phyloP scores from a whole-genome alignment of 768 basidiomycete genomes.

The Lactarius akahatsu region DNA sequence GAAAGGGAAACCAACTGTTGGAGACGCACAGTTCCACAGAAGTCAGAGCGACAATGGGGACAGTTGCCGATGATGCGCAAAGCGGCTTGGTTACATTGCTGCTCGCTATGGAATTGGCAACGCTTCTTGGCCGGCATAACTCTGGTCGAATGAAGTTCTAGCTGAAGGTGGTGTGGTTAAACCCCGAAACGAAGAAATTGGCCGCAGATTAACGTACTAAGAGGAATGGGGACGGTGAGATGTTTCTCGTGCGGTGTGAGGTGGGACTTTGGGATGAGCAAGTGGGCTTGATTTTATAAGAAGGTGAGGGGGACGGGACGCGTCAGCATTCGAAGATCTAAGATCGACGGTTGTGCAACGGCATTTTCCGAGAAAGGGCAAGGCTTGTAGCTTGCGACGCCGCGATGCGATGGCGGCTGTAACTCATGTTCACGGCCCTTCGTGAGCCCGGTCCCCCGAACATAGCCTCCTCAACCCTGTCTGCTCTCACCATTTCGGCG shows the following conservation, averaged over 20 bases:
- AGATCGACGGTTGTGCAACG: conserved; percentile 23
- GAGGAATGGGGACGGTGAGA: conserved; percentile 1
- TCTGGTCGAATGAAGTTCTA: conserved; percentile 25
- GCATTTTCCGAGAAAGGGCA: conserved; percentile 9
- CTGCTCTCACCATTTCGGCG: not conserved
- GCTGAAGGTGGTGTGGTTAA: conserved; percentile 2
- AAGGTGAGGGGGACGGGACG: conserved; percentile 25
- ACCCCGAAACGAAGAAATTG: not conserved
- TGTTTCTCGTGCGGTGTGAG: not conserved
- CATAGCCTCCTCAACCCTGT: not conserved
- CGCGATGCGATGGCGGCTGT: not conserved
- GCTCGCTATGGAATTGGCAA: conserved; percentile 63
- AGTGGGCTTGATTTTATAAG: conserved; percentile 25
- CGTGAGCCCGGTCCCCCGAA: not conserved
- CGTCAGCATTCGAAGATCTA: conserved; percentile 30
- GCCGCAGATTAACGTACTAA: not conserved
- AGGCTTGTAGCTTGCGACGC: not conserved
- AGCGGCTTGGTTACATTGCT: conserved; percentile 73
- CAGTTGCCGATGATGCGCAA: conserved; percentile 85
- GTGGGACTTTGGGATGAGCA: conserved; percentile 3
- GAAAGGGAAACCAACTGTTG: conserved; percentile 1
- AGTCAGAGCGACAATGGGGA: conserved; percentile 72
- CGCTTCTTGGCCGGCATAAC: conserved; percentile 84
- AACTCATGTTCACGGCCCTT: conserved; percentile 18
- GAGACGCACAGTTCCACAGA: conserved; percentile 69